Evolutionary conservation across 2,329 filamentous ascomycete genomes (phyloP).

Genomic region (Colletotrichum sp.): DNA sequence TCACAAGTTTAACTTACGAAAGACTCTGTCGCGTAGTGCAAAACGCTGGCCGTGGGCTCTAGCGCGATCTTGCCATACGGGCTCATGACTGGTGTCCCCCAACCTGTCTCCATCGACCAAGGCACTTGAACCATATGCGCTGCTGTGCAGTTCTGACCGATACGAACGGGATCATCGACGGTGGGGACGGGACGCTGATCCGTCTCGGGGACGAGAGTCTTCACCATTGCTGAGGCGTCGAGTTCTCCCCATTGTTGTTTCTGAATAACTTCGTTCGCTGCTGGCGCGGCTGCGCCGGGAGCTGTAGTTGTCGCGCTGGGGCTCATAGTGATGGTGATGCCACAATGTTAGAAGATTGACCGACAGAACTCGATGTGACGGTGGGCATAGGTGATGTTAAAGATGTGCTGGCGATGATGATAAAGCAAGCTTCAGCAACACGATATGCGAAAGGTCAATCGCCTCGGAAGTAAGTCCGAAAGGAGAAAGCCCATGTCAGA

Average conservation of each 20-base stretch:
- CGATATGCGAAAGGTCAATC: neutral
- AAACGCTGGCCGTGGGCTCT: conserved; percentile 70
- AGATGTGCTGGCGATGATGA: neutral
- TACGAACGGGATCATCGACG: neutral
- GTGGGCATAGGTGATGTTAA: neutral
- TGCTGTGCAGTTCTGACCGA: conserved; percentile 27
- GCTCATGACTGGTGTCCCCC: conserved; percentile 68
- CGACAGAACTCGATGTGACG: neutral
- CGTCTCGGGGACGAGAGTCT: conserved; percentile 46
- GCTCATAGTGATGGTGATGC: neutral
- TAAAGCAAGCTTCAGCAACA: neutral
- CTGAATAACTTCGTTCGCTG: conserved; percentile 16
- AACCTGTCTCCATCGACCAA: conserved; percentile 67
- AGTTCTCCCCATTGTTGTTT: conserved; percentile 60
- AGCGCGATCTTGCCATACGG: conserved; percentile 71
- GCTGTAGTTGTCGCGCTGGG: neutral
- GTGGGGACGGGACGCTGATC: neutral
- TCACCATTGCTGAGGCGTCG: conserved; percentile 70
- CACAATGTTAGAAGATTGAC: neutral
- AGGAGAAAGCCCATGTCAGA: neutral
- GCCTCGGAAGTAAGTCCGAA: neutral
- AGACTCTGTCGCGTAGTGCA: conserved; percentile 80
- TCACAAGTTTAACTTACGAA: conserved; percentile 43
- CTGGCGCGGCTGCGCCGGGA: neutral
- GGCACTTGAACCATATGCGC: conserved; percentile 72